Percentiles rank a stretch among this genome's conserved stretches.
Evolutionary conservation across 768 basidiomycete genomes (phyloP).

Genomic region (Auricularia cornea): DNA sequence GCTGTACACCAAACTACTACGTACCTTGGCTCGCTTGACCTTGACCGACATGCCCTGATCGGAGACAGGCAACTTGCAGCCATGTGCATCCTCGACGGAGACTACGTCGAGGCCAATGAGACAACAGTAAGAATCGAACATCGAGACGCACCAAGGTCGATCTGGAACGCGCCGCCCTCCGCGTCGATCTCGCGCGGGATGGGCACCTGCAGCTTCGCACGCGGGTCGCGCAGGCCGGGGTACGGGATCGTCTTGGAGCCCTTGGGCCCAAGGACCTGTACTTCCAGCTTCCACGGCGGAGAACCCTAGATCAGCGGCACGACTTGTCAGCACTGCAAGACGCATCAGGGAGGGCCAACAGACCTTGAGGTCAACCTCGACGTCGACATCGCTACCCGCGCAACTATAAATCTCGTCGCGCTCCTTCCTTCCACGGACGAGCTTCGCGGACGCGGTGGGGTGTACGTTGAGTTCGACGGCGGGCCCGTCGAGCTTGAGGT

Average conservation of each 20-base stretch:
- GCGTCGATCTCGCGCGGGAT: slow-evolving; percentile 59
- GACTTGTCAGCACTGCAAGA: slow-evolving; percentile 1
- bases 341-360: too few species aligned
- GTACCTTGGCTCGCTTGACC: slow-evolving; percentile 71
- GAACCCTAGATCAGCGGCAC: slow-evolving; percentile 63
- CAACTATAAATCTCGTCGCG: slow-evolving; percentile 49
- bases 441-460: slow-evolving; percentile 74
- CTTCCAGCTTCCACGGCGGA: slow-evolving; percentile 80
- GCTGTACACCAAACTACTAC: slow-evolving; percentile 11
- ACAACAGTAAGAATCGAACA: background rate
- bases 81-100: slow-evolving; percentile 80
- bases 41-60: slow-evolving; percentile 77
- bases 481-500: slow-evolving; percentile 62
- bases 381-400: slow-evolving; percentile 62
- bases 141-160: slow-evolving; percentile 54
- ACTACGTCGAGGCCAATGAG: slow-evolving; percentile 34
- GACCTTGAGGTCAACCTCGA: slow-evolving; percentile 80
- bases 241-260: slow-evolving; percentile 52
- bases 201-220: slow-evolving; percentile 51
- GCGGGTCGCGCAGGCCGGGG: slow-evolving; percentile 44
- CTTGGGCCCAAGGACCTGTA: slow-evolving; percentile 71
- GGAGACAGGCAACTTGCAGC: slow-evolving; percentile 69
- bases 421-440: slow-evolving; percentile 45
- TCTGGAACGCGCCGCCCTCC: slow-evolving; percentile 69
- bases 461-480: slow-evolving; percentile 85